Evolutionary conservation across 495 filamentous ascomycete species (phyloP).

Genomic region (Penicillium cosmopolitanum): DNA sequence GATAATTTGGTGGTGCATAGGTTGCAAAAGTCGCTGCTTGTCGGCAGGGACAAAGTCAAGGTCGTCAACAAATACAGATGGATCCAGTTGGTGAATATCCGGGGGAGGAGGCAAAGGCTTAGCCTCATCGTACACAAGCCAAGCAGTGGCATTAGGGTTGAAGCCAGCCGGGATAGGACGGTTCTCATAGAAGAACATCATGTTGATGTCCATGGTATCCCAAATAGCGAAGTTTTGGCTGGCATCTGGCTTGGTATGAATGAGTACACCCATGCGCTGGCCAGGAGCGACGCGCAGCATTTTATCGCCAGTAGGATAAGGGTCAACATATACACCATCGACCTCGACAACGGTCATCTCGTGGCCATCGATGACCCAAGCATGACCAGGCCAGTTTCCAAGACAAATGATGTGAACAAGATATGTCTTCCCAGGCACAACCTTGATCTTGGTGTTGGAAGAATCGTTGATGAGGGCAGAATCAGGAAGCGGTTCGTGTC

Average conservation of each 20-base stretch:
- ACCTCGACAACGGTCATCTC: conserved; percentile 70
- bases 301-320: conserved; percentile 50
- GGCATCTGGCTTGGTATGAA: conserved; percentile 56
- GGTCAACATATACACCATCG: conserved; percentile 70
- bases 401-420: conserved; percentile 72
- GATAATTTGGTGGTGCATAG: conserved; percentile 37
- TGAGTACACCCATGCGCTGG: conserved; percentile 71
- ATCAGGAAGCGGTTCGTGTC: conserved; percentile 68
- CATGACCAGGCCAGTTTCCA: conserved; percentile 61
- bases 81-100: conserved; percentile 57
- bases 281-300: conserved; percentile 67
- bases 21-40: conserved; percentile 50
- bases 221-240: conserved; percentile 59
- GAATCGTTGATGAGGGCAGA: conserved; percentile 72
- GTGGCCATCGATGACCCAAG: conserved; percentile 56
- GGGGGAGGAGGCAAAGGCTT: conserved; percentile 61
- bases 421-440: conserved; percentile 59
- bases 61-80: conserved; percentile 66
- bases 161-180: conserved; percentile 32
- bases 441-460: conserved; percentile 43
- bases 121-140: conserved; percentile 71
- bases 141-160: conserved; percentile 79
- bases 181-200: conserved; percentile 52
- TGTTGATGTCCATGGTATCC: conserved; percentile 58
- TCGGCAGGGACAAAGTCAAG: conserved; percentile 69